Base-by-base conservation (phyloP, 2,329 filamentous ascomycete genomes). In the Trichothecium sympodiale region DNA sequence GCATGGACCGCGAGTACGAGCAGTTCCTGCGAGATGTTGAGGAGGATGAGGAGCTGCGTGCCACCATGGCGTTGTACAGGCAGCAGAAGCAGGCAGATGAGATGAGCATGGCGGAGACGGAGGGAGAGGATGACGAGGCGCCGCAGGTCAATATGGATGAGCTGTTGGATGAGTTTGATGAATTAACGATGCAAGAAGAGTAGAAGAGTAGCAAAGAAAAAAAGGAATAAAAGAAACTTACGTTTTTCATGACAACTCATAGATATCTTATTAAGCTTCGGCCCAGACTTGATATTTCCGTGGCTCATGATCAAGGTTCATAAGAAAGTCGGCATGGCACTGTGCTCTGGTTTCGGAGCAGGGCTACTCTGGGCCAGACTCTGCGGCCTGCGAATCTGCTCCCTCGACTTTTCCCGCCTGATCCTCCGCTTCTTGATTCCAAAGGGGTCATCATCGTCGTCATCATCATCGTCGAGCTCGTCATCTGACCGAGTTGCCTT, bases 1-100 rank as follows among this genome's bases (percentile, higher is more conserved):
- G 79, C 43, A 77, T 94, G 66, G 88, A 96, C 54, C 75, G 80
- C 45, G 91, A 98, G 60, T 98, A 94, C 62, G 91, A 98, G 65
- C 77, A 88, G 74, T 98, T 98, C 76, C 65, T 98, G 67, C 80
- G 83, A 31, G 91, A 98, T 57, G 85, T 98, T 9, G 93, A 98
- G 61, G 88, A 96, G 55, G 91, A 98, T 56, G 73, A 83, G 35
- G 91, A 98, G 52, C 69, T 95, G 46, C 72, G 91, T 37, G 74
- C 79, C 30, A 87, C 86, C 1, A 65, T 98, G 54, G 83, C 85
- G 31, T 57, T 98, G 49, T 98, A 94, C 65, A 94, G 89, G 65
- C 71, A 69, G 41, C 60, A 69, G 48, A 65, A 61, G 55, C 69
- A 75, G 38, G 60, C 64, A 2, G 77, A 81, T 40, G 75, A 72